Evolutionary conservation across 1,284 basidiomycete species (phyloP), one percentile per base, ranked within the genome.

Genomic region (Ustilago trichophora): DNA sequence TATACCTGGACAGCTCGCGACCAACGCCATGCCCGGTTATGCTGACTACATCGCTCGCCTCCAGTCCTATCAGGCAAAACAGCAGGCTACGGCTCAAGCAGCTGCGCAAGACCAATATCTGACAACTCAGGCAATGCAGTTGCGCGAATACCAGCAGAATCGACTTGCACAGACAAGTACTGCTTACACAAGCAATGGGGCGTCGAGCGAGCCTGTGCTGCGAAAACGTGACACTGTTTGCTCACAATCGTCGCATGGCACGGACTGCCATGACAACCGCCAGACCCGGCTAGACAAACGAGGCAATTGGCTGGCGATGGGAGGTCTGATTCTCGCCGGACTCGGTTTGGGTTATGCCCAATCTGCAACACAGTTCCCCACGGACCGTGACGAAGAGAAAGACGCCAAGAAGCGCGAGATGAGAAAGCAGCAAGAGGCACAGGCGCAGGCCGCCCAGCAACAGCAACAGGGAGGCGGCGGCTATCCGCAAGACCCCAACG

Each of bases 1-100:
- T 11, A 12, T 38, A 7, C 65, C 65, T 0, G 65, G 65, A 7
- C 65, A 68, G 50, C 38, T 62, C 7, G 65, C 65, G 4, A 53
- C 50, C 7, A 54, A 57, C 19, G 65, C 53, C 10, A 62, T 68
- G 53, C 65, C 65, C 19, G 65, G 65, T 2, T 68, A 58, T 19
- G 8, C 7, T 8, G n/a, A 36, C n/a, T 62, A 57, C 37, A 19
- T 57, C 4, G 4, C 31, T 6, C 15, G 36, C n/a, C 44, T 67
- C 21, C n/a, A 57, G 26, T 16, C 31, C 13, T 16, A 27, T 29
- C 51, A 46, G 26, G 16, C 31, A 15, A 47, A 56, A n/a, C 38
- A 43, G 38, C 47, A 54, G n/a, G 34, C 47, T 5, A 25, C 26
- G 16, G n/a, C 27, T 34, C 38, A 40, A 25, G 36, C 50, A 15